Percentiles rank a stretch among this genome's conserved stretches.
These are phyloP conservation scores for Epichloe amarillans DNA, from an alignment of 2,329 filamentous ascomycete species.

Conservation along the genomic window DNA sequence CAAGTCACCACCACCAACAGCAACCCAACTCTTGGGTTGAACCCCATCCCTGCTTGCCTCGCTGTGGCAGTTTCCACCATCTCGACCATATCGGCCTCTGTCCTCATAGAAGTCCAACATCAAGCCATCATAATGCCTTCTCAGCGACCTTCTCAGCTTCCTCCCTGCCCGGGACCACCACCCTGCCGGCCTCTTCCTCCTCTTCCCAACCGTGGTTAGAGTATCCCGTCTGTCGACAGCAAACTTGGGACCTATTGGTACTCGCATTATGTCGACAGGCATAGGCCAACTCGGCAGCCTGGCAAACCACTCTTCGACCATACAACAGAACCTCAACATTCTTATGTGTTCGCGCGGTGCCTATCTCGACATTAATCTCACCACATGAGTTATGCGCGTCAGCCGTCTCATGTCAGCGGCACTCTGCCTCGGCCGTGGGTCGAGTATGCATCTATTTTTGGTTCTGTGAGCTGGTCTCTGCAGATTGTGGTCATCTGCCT, in stretches of 20 bases:
- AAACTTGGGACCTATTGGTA: not conserved
- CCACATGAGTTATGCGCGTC: conserved; percentile 5
- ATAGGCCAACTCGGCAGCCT: not conserved
- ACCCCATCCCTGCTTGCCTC: not conserved
- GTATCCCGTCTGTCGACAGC: not conserved
- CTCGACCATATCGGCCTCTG: not conserved
- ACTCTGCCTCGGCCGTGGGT: conserved; percentile 6
- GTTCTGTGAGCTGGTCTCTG: conserved; percentile 5
- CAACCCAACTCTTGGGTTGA: not conserved
- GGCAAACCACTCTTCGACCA: not conserved
- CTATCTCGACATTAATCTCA: not conserved
- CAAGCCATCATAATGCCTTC: conserved; percentile 32
- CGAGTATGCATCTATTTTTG: conserved; percentile 7
- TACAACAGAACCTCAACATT: conserved; percentile 1
- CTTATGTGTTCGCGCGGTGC: not conserved
- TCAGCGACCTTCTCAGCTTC: conserved; percentile 51
- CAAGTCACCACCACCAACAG: not conserved
- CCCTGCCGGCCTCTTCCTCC: conserved; percentile 51
- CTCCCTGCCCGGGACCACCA: conserved; percentile 53
- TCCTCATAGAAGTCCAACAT: not conserved
- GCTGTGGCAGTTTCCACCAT: not conserved
- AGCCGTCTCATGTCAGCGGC: conserved; percentile 3
- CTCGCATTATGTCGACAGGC: not conserved
- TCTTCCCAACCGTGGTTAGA: conserved; percentile 47
- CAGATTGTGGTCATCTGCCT: conserved; percentile 8